These are phyloP conservation scores for Tephrocybe rancida DNA, from an alignment of 768 basidiomycete genomes.

Conservation along the genomic window DNA sequence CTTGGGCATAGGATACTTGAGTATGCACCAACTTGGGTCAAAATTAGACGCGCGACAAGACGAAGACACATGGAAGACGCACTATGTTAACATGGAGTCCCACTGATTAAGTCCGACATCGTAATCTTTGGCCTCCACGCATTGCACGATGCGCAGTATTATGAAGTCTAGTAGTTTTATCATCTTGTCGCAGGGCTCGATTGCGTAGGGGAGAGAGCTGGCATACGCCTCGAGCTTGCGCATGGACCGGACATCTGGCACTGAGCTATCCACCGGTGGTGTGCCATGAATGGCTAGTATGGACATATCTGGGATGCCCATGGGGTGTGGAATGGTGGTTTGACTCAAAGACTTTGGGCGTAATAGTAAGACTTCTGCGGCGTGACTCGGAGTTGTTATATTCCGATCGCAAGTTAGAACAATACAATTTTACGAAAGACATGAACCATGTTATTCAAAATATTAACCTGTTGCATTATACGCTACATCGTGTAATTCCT, in stretches of 20 bases:
- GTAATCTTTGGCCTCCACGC: conserved; percentile 79
- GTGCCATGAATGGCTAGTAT: conserved; percentile 43
- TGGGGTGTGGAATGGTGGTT: conserved; percentile 15
- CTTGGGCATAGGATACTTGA: conserved; percentile 88
- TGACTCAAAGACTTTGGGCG: conserved; percentile 8
- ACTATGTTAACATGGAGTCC: conserved; percentile 79
- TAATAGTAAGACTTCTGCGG: not conserved
- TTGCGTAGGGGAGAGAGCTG: conserved; percentile 70
- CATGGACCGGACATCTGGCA: conserved; percentile 48
- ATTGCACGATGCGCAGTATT: conserved; percentile 67
- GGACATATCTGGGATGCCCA: conserved; percentile 52
- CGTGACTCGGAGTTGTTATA: too few species aligned
- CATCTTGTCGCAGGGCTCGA: conserved; percentile 78
- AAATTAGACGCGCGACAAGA: conserved; percentile 10
- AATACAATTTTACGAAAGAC: too few species aligned
- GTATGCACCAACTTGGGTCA: conserved; percentile 66
- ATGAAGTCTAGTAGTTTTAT: conserved; percentile 76
- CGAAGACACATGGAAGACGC: conserved; percentile 29
- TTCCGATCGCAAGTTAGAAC: too few species aligned
- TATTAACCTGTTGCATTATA: conserved; percentile 31
- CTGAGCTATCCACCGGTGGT: conserved; percentile 16
- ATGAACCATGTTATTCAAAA: not conserved
- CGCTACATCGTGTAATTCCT: conserved; percentile 73
- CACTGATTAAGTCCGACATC: conserved; percentile 80
- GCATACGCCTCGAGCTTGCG: conserved; percentile 66